Conservation (phyloP, 1,284 basidiomycete species). For the Ganoderma sp. region DNA sequence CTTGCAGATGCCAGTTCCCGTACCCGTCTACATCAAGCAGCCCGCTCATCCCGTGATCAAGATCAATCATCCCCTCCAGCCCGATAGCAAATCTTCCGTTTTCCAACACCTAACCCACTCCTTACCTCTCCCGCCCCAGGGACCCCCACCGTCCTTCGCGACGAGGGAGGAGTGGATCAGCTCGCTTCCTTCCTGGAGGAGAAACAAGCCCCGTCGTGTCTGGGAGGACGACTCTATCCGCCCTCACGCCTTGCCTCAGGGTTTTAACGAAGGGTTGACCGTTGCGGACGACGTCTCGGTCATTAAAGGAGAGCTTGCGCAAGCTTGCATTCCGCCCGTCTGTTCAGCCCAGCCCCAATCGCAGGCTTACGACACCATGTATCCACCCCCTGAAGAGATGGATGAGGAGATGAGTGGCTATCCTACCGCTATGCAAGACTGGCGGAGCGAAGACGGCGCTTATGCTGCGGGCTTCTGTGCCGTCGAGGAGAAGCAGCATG, state of each 20-base stretch:
- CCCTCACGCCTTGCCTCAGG: slow-evolving; percentile 42
- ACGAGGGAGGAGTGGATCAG: slow-evolving; percentile 74
- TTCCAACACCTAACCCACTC: slow-evolving; percentile 60
- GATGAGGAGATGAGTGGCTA: slow-evolving; percentile 52
- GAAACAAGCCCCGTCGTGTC: slow-evolving; percentile 65
- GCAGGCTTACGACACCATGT: slow-evolving; percentile 30
- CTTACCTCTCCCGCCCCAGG: slow-evolving; percentile 61
- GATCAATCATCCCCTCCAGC: slow-evolving; percentile 50
- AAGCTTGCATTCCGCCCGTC: slow-evolving; percentile 82
- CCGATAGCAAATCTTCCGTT: slow-evolving; percentile 48
- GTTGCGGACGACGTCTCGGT: slow-evolving; percentile 64
- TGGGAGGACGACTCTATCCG: slow-evolving; percentile 60
- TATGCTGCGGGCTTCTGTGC: slow-evolving; percentile 38
- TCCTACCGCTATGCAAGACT: slow-evolving; percentile 31
- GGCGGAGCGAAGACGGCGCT: slow-evolving; percentile 36
- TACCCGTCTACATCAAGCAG: slow-evolving; percentile 62
- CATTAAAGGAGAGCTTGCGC: slow-evolving; percentile 83
- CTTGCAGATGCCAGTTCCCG: slow-evolving; percentile 84
- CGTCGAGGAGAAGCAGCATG: slow-evolving; percentile 37
- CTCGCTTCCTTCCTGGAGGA: slow-evolving; percentile 71
- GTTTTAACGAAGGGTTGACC: slow-evolving; percentile 77
- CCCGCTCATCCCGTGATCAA: slow-evolving; percentile 70
- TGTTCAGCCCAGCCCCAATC: slow-evolving; percentile 35
- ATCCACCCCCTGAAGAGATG: slow-evolving; percentile 41
- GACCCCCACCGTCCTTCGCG: slow-evolving; percentile 64